Percentiles rank a stretch among this genome's conserved stretches.
phyloP scores from a whole-genome alignment of 1,284 basidiomycete genomes.

The Anthracocystis panici-leucophaei region DNA sequence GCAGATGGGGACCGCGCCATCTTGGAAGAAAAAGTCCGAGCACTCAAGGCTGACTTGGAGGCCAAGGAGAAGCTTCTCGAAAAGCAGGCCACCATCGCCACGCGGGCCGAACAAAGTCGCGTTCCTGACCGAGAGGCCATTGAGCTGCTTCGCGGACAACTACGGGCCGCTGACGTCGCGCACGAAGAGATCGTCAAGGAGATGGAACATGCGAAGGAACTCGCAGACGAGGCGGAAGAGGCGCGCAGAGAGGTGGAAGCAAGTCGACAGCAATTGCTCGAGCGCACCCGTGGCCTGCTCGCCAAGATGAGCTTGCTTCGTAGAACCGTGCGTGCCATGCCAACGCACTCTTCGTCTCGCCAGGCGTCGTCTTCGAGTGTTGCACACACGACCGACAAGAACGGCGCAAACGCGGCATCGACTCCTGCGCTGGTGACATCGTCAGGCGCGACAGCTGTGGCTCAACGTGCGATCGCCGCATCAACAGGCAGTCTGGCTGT shows the following conservation, averaged over 20 bases:
- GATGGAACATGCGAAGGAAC: constrained; percentile 56
- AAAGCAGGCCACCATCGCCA: constrained; percentile 26
- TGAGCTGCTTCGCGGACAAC: constrained; percentile 58
- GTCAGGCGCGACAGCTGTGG: constrained; percentile 16
- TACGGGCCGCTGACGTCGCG: constrained; percentile 59
- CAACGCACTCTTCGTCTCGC: constrained; percentile 51
- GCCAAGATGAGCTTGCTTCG: constrained; percentile 38
- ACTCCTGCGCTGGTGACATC: constrained; percentile 11
- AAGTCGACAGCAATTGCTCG: constrained; percentile 51
- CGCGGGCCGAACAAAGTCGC: constrained; percentile 33
- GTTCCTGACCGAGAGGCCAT: constrained; percentile 43
- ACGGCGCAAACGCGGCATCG: constrained; percentile 8
- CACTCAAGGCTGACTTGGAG: constrained; percentile 50
- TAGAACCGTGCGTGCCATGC: constrained; percentile 52
- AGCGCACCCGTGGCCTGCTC: constrained; percentile 42
- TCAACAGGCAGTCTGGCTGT: constrained; percentile 39
- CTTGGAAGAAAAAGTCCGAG: constrained; percentile 59
- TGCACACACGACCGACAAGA: constrained; percentile 12
- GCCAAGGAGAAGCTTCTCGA: constrained; percentile 41
- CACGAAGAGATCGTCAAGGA: constrained; percentile 60
- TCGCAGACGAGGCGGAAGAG: constrained; percentile 50
- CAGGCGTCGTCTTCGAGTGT: constrained; percentile 29
- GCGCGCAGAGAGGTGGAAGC: constrained; percentile 46
- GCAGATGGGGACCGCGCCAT: constrained; percentile 65
- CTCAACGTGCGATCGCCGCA: constrained; percentile 40